Percentiles rank a stretch among this genome's conserved stretches.
Conservation (phyloP, 2,329 filamentous ascomycete genomes). For the Fusarium sp. region DNA sequence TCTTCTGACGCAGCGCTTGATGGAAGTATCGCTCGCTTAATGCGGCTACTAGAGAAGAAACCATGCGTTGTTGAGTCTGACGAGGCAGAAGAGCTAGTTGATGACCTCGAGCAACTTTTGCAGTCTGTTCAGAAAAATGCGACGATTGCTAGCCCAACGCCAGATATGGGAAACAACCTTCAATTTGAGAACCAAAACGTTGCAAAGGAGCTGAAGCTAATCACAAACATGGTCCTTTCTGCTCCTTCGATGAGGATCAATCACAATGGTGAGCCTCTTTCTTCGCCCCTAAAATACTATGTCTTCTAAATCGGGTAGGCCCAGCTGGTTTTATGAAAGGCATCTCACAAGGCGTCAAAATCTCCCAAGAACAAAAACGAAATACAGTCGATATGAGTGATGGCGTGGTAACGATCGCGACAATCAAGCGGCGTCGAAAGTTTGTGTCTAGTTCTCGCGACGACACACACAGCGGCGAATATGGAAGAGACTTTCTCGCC, state of each 20-base stretch:
- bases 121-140: neutral
- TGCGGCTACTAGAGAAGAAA: neutral
- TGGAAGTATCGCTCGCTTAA: neutral
- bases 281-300: fast-evolving
- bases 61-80: neutral
- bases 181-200: fast-evolving
- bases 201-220: neutral
- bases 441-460: fast-evolving
- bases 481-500: neutral
- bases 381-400: fast-evolving
- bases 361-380: neutral
- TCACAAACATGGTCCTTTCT: neutral
- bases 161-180: fast-evolving
- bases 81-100: neutral
- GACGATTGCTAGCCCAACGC: fast-evolving
- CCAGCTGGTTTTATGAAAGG: fast-evolving
- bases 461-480: fast-evolving
- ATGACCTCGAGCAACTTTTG: neutral
- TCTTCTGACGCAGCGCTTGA: fast-evolving
- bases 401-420: fast-evolving
- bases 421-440: neutral
- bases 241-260: neutral
- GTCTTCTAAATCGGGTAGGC: fast-evolving
- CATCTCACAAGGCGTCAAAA: fast-evolving
- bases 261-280: fast-evolving